Evolutionary conservation across 2,329 filamentous ascomycete species (phyloP), one percentile per base, ranked within the genome.

Genomic region (Neospermospora avenae): DNA sequence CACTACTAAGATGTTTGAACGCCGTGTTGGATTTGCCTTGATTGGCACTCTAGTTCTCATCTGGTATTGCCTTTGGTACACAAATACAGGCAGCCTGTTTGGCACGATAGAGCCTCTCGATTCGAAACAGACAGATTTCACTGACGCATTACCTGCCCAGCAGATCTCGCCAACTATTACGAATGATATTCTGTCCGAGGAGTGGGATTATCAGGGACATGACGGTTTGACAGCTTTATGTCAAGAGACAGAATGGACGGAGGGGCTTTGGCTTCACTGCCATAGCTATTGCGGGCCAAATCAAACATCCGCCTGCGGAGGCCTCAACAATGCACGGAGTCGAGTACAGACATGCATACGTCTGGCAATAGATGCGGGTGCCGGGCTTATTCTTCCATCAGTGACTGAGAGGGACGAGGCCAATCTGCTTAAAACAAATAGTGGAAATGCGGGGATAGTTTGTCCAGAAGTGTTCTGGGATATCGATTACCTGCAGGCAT

Each of bases 241-340:
- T 54, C 35, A 53, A n/a, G 16, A 51, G 3, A 63, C 61, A 2
- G 22, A 59, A 11, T 69, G 66, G 60, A 67, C 60, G 3, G 56
- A 60, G 4, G 65, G 65, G 1, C 55, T 69, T n/a, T 69, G 63
- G 60, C 56, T 69, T 22, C 66, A 69, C 34, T 69, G 68, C 5
- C 65, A 69, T 34, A 65, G 57, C 28, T 62, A 55, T 46, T 60
- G 53, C 49, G 61, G 63, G 3, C 37, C 37, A 18, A 56, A 63
- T n/a, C 31, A 60, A 11, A 64, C 42, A 16, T 62, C 66, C 11
- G 52, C 65, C 20, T 57, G 53, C 18, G 66, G 68, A 10, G 68
- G 68, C 6, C 52, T 67, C 1, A 69, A 67, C 55, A 69, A 69
- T 48, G 63, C 62, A 7, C 57, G 67, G 18, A 69, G 65, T 51